Evolutionary conservation across 768 basidiomycete genomes (phyloP), one percentile per base, ranked within the genome.

Genomic region (Suillus subluteus): DNA sequence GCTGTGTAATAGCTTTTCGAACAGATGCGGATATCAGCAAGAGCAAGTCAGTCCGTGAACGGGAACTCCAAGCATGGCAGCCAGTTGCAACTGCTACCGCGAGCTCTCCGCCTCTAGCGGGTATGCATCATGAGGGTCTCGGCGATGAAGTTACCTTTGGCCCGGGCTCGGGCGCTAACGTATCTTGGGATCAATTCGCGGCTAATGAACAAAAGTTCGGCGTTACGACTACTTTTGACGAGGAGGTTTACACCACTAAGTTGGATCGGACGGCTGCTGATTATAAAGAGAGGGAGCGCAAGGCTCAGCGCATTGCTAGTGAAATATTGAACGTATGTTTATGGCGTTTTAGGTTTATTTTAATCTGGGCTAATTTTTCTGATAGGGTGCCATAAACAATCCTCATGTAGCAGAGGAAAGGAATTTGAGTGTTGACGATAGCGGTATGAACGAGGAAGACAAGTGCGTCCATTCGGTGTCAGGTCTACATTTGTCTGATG

Each of bases 201-300:
- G 94, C 83, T 50, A 99, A 99, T 78, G 97, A 99, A 79, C 84
- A 91, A 72, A 83, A 94, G 64, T 99, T 98, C 74, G 98, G 98
- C 30, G 89, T 97, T 68, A 95, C 84, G 73, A 95, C 95, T 11
- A 87, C 87, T 71, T 99, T 94, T 78, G 91, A 97, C 73, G 98
- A 99, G 80, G 93, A 97, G 65, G 75, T 89, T 41, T 99, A 99
- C 77, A 99, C 98, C 13, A 99, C 97, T 21, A 95, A 89, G 79
- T 83, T 99, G 55, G 94, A 99, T 75, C 87, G 93, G 69, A 86
- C 80, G 63, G 91, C 88, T 8, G 86, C 91, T 26, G 96, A 96
- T 77, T 99, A 85, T 78, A 93, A 91, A 80, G 93, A 95, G 79
- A 86, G 88, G 67, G 96, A 98, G 78, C 86, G 88, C 68, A 88